A percentile compares a stretch with the other conserved stretches of the same genome.
Evolutionary conservation across 2,329 filamentous ascomycete species (phyloP).

Genomic region (Lecanoromycetidae sp.): DNA sequence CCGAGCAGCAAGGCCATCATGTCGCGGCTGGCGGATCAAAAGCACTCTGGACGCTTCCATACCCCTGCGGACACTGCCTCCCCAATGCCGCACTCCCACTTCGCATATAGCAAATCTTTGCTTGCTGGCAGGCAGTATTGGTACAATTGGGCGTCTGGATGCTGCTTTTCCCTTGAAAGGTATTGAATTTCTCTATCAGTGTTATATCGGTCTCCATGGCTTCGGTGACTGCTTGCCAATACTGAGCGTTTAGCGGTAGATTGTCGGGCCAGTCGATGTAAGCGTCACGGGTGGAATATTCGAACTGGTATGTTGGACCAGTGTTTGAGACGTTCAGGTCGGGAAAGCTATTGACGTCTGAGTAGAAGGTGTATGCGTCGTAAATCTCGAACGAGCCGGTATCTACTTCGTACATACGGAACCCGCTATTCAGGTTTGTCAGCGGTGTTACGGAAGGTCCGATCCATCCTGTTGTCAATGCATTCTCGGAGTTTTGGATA

Average conservation of each 20-base stretch:
- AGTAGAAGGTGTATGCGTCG: conserved; percentile 42
- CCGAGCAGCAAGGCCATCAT: too few relatives aligned
- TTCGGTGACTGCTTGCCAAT: conserved; percentile 47
- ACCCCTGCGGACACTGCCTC: conserved; percentile 41
- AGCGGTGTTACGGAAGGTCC: conserved; percentile 40
- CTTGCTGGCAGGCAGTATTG: conserved; percentile 37
- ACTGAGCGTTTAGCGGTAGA: conserved; percentile 46
- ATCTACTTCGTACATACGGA: conserved; percentile 44
- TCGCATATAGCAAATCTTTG: conserved; percentile 49
- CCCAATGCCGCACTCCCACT: conserved; percentile 43
- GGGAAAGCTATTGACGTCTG: conserved; percentile 38
- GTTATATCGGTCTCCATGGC: conserved; percentile 41
- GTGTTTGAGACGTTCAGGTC: conserved; percentile 26
- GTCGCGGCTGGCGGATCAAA: conserved; percentile 1
- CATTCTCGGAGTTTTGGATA: conserved; percentile 28
- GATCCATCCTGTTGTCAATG: conserved; percentile 41
- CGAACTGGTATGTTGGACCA: conserved; percentile 38
- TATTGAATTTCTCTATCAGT: conserved; percentile 41
- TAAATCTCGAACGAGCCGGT: conserved; percentile 42
- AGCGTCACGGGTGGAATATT: conserved; percentile 41
- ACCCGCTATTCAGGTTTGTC: conserved; percentile 44
- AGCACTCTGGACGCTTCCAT: conserved; percentile 9
- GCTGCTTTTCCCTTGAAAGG: conserved; percentile 41
- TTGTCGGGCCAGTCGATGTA: conserved; percentile 37
- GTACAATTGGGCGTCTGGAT: conserved; percentile 41